A percentile compares a stretch with the other conserved stretches of the same genome.
phyloP scores from a whole-genome alignment of 2,329 filamentous ascomycete species.

The Neurospora sp. region DNA sequence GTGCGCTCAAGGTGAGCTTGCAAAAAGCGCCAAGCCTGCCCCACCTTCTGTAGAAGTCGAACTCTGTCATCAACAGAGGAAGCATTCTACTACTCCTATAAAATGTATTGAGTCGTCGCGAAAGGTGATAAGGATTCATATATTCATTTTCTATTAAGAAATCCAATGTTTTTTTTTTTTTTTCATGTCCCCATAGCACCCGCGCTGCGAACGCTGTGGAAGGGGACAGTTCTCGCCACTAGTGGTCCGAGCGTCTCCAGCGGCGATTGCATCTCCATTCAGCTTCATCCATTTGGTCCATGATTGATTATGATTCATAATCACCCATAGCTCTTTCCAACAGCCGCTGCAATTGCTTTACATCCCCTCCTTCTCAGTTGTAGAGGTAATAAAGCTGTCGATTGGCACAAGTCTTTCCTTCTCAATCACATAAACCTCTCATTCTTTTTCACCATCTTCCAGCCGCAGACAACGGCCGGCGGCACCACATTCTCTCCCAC shows the following conservation, averaged over 20 bases:
- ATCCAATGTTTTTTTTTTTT: no score
- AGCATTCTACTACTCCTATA: no score
- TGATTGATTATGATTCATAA: not conserved
- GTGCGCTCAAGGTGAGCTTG: not conserved
- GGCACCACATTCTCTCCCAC: not conserved
- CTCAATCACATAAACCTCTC: not conserved
- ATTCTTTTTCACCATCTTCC: not conserved
- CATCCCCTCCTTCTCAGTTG: fast-evolving
- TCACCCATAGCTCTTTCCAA: not conserved
- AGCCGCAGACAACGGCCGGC: not conserved
- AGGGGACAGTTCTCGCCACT: not conserved
- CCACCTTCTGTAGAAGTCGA: not conserved
- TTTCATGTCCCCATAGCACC: no score
- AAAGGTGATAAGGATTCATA: no score
- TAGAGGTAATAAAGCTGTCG: not conserved
- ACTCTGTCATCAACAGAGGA: no score
- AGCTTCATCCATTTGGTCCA: not conserved
- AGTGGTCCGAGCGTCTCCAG: not conserved
- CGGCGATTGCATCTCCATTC: not conserved
- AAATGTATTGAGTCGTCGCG: no score
- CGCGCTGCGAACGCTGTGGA: not conserved
- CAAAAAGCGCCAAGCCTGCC: not conserved
- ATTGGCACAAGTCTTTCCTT: no score
- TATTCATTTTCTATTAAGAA: no score
- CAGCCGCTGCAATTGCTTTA: not conserved